Conservation (phyloP, 2,329 filamentous ascomycete species). For the Pestalotiopsis fici region DNA sequence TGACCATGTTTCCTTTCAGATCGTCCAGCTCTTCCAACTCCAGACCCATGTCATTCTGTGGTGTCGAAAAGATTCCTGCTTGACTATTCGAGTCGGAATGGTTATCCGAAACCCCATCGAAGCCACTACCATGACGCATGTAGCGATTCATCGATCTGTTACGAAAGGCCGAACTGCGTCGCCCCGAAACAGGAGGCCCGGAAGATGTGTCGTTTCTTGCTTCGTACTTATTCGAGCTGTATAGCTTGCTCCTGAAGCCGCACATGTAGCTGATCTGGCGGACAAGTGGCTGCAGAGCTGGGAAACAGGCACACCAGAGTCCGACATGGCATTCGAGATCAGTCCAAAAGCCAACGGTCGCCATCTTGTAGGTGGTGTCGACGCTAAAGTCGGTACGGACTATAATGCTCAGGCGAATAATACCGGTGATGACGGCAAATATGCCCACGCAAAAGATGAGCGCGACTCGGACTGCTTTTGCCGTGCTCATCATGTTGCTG, state of each 20-base stretch:
- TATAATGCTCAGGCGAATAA: conserved; percentile 39
- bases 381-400: conserved; percentile 26
- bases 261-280: neutral
- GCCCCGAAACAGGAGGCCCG: neutral
- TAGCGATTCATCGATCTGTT: neutral
- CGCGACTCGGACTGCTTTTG: conserved; percentile 32
- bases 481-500: conserved; percentile 34
- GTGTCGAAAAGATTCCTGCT: neutral
- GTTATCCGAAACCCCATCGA: neutral
- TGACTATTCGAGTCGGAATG: conserved; percentile 5
- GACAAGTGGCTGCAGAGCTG: conserved; percentile 4
- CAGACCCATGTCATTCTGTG: neutral
- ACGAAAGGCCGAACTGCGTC: neutral
- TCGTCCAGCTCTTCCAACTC: conserved; percentile 30
- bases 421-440: conserved; percentile 36
- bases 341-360: conserved; percentile 37
- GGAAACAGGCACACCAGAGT: conserved; percentile 39
- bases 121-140: neutral
- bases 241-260: conserved; percentile 20
- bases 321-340: conserved; percentile 42
- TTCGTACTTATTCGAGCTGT: conserved; percentile 1
- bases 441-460: conserved; percentile 38
- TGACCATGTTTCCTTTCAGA: neutral
- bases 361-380: conserved; percentile 37
- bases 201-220: neutral